Evolutionary conservation across 805 yeast species (phyloP), one percentile per base, ranked within the genome.

Genomic region (Wickerhamiella shivajii): DNA sequence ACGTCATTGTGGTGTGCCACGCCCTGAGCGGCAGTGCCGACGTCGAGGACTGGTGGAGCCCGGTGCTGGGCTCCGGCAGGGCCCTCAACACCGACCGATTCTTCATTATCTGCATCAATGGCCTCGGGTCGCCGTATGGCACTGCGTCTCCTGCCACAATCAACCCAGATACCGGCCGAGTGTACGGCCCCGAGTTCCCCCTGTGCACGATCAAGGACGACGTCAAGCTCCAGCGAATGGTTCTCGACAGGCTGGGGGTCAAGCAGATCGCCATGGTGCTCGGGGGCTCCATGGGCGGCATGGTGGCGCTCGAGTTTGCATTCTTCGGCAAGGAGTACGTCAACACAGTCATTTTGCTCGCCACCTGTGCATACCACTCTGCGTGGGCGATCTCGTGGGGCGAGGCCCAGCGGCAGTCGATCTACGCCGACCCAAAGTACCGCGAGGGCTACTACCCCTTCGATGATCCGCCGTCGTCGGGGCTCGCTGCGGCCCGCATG

Each of bases 311-410:
- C 46, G 98, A 90, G 53, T 90, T 81, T 68, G 71, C 84, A 3
- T 81, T 69, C 51, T 74, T 71, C 36, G 77, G 77, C 3, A 52
- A 61, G 1, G 67, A 64, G 2, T 90, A 70, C 50, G 93, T 90
- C 21, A 66, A 67, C 39, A 61, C 68, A 26, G 62, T 79, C 15
- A 74, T 87, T 10, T 87, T 95, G 0, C 58, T 87, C 34, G 98
- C 98, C 1, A 87, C 97, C 0, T 74, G 92, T 17, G 95, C 97
- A 0, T 66, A 92, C 49, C 93, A 85, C 27, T 77, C 93, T 2
- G 98, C 98, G 0, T 90, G 98, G 98, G 90, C 97, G 44, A 90
- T 90, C 25, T 80, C 94, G 3, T 90, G 98, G 98, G 87, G 93
- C 35, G 98, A 90, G 52, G 93, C 98, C 2, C 98, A 90, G 57